A percentile compares a stretch with the other conserved stretches of the same genome.
Conservation (phyloP, 306 rosid species). For the Pyrus bretschneideri region DNA sequence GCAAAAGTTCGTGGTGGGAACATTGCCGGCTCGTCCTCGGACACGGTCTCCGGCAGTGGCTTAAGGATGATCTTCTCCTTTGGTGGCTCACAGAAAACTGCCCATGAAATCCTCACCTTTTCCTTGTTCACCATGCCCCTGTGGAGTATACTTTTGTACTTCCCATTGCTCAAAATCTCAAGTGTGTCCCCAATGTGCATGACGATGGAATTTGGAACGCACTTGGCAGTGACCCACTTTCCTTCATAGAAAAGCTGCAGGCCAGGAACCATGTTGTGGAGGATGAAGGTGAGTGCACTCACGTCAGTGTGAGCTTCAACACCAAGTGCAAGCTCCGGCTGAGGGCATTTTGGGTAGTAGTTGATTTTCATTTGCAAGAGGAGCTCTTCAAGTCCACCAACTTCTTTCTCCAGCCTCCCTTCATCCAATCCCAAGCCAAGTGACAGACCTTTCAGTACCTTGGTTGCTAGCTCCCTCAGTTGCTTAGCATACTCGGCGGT, state of each 20-base stretch:
- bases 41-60: slow-evolving; percentile 64
- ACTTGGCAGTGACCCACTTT: slow-evolving; percentile 72
- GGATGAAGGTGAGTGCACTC: slow-evolving; percentile 71
- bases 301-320: slow-evolving; percentile 87
- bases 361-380: slow-evolving; percentile 76
- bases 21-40: slow-evolving; percentile 36
- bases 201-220: slow-evolving; percentile 64
- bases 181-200: slow-evolving; percentile 87
- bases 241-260: slow-evolving; percentile 62
- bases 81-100: slow-evolving; percentile 81
- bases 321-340: slow-evolving; percentile 79
- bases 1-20: slow-evolving; percentile 79
- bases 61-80: slow-evolving; percentile 78
- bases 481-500: slow-evolving; percentile 59
- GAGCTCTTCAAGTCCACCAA: slow-evolving; percentile 75
- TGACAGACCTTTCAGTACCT: slow-evolving; percentile 41
- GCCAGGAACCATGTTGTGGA: slow-evolving; percentile 93
- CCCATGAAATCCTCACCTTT: slow-evolving; percentile 86
- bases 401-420: slow-evolving; percentile 70
- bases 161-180: slow-evolving; percentile 75
- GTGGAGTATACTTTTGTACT: slow-evolving; percentile 77
- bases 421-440: slow-evolving; percentile 64
- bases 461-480: slow-evolving; percentile 52
- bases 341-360: slow-evolving; percentile 82
- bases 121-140: slow-evolving; percentile 80